A percentile compares a stretch with the other conserved stretches of the same genome.
phyloP scores from a whole-genome alignment of 2,329 filamentous ascomycete genomes.

The Phialophora tarda region DNA sequence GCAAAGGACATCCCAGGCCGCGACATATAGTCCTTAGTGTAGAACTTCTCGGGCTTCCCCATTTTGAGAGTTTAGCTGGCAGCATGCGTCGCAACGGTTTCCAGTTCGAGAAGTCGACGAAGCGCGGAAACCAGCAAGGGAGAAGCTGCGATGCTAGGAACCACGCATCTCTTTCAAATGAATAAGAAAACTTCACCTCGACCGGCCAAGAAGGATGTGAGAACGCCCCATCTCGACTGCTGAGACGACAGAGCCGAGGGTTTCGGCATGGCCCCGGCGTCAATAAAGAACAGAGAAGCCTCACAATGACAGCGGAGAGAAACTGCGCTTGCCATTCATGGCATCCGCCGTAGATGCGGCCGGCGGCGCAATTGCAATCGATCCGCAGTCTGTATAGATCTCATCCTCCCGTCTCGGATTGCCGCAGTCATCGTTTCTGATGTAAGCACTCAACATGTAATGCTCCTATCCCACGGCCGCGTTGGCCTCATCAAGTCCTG shows the following conservation, averaged over 20 bases:
- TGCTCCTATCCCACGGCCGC: conserved; percentile 12
- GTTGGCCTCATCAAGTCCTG: conserved; percentile 1
- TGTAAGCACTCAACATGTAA: conserved; percentile 11
- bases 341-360: background rate
- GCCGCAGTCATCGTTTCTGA: background rate
- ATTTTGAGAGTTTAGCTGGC: background rate
- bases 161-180: background rate
- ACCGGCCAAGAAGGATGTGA: background rate
- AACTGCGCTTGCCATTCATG: background rate
- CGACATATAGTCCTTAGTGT: conserved; percentile 39
- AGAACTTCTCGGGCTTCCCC: conserved; percentile 18
- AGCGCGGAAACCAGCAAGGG: background rate
- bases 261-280: background rate
- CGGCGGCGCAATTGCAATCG: background rate
- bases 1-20: conserved; percentile 28
- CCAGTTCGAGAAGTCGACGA: background rate
- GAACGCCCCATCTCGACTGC: background rate
- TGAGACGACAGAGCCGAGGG: background rate
- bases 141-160: background rate
- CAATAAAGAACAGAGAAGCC: background rate
- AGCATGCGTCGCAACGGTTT: background rate
- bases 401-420: background rate
- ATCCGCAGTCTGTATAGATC: background rate
- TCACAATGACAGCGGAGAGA: background rate
- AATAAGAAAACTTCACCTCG: background rate